A percentile compares a stretch with the other conserved stretches of the same genome.
phyloP scores from a whole-genome alignment of 345 rosid species.

The Combretum micranthum region DNA sequence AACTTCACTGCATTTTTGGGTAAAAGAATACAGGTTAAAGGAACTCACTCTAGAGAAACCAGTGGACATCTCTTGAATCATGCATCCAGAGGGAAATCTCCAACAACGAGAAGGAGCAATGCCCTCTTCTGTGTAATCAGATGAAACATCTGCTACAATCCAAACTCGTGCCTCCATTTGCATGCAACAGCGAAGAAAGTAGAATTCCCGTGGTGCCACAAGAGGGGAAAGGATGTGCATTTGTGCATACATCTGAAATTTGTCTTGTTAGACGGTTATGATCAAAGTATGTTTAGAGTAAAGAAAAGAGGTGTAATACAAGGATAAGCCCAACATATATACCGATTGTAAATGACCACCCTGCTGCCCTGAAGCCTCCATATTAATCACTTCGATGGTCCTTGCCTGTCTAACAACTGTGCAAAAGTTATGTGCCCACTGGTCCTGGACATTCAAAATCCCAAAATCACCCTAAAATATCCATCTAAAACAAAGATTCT shows the following conservation, averaged over 20 bases:
- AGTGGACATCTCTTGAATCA: conserved; percentile 51
- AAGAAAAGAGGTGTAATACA: not conserved
- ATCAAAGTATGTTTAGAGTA: not conserved
- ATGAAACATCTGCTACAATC: conserved; percentile 60
- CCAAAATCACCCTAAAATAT: too few species aligned
- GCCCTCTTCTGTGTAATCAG: conserved; percentile 15
- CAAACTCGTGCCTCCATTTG: conserved; percentile 42
- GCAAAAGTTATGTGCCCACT: conserved; percentile 58
- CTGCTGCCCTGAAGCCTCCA: conserved; percentile 19
- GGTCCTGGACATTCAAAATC: conserved; percentile 24
- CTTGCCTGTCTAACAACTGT: conserved; percentile 51
- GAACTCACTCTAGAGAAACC: conserved; percentile 41
- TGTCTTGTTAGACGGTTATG: not conserved
- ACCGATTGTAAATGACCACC: too few species aligned
- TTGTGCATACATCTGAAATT: conserved; percentile 42
- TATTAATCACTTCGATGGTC: conserved; percentile 30
- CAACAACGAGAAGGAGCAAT: conserved; percentile 20
- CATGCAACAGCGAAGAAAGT: conserved; percentile 55
- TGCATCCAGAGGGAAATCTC: conserved; percentile 81
- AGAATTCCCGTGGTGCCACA: conserved; percentile 58
- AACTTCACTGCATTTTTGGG: not conserved
- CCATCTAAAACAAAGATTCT: too few species aligned
- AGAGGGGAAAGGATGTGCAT: conserved; percentile 68
- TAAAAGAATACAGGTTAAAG: not conserved
- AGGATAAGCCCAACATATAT: conserved; percentile 9